phyloP scores from a whole-genome alignment of 306 rosid genomes.

The Vigna hirtella region DNA sequence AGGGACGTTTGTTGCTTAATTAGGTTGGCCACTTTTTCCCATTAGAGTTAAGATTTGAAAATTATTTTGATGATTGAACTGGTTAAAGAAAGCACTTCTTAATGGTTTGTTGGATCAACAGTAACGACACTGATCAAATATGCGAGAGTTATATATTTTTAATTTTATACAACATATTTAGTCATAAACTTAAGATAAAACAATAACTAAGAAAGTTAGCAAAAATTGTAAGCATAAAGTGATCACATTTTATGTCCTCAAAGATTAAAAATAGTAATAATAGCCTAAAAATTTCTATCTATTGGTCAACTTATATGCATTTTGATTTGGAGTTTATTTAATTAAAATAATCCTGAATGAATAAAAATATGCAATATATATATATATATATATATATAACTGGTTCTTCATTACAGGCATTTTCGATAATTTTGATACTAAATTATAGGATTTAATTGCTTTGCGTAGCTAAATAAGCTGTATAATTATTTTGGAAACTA shows the following conservation, averaged over 20 bases:
- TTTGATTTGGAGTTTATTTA: neutral
- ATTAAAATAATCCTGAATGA: too few relatives aligned
- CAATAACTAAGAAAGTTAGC: neutral
- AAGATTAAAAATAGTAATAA: neutral
- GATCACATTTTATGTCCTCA: neutral
- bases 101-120: neutral
- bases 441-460: slow-evolving; percentile 4
- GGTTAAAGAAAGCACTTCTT: neutral
- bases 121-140: neutral
- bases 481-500: neutral
- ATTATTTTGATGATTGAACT: slow-evolving; percentile 4
- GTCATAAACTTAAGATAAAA: neutral
- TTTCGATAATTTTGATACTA: neutral
- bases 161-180: neutral
- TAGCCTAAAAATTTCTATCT: neutral
- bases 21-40: neutral
- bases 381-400: too few relatives aligned
- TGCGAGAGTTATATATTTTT: neutral
- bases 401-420: neutral
- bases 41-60: neutral
- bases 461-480: slow-evolving; percentile 11
- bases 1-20: slow-evolving; percentile 22
- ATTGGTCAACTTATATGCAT: neutral
- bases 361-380: too few relatives aligned
- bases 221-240: neutral